These are phyloP conservation scores for Aspergillus avenaceus DNA, from an alignment of 495 filamentous ascomycete genomes.

Conservation along the genomic window DNA sequence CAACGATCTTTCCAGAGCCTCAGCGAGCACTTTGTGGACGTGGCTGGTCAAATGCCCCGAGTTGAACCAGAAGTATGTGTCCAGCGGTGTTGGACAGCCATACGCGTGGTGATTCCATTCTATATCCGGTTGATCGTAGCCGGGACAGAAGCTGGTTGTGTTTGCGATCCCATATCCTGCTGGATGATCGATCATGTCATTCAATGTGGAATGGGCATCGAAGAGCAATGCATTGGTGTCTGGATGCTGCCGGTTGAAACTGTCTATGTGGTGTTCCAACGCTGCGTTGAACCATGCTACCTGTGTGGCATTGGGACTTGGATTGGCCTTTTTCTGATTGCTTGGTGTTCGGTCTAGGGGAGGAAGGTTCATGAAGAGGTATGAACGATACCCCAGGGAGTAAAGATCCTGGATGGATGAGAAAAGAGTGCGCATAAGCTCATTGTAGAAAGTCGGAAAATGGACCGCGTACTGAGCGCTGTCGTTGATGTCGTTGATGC, in stretches of 20 bases:
- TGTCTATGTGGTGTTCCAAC: constrained; percentile 21
- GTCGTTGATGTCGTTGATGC: constrained; percentile 43
- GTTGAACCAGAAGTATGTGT: constrained; percentile 52
- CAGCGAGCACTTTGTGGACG: constrained; percentile 37
- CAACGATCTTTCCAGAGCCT: constrained; percentile 24
- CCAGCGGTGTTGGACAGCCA: constrained; percentile 42
- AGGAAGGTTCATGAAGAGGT: constrained; percentile 49
- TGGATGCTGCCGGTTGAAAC: constrained; percentile 15
- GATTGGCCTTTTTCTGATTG: constrained; percentile 25
- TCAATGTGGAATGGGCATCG: constrained; percentile 41
- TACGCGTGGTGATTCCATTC: constrained; percentile 36
- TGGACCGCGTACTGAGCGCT: constrained; percentile 32
- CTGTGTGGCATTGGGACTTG: constrained; percentile 45
- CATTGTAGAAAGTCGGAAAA: constrained; percentile 37
- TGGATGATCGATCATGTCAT: constrained; percentile 40
- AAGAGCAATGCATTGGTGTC: constrained; percentile 39
- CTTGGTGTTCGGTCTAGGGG: constrained; percentile 43
- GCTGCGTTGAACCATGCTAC: constrained; percentile 37
- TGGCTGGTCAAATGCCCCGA: constrained; percentile 47
- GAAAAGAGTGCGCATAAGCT: constrained; percentile 35
- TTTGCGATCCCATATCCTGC: constrained; percentile 41
- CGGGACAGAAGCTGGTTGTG: constrained; percentile 45
- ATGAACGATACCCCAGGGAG: constrained; percentile 40
- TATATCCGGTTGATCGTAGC: constrained; percentile 48
- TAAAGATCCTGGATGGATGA: constrained; percentile 34